phyloP scores from a whole-genome alignment of 2,329 filamentous ascomycete species.

The Penicillium verrucosum region DNA sequence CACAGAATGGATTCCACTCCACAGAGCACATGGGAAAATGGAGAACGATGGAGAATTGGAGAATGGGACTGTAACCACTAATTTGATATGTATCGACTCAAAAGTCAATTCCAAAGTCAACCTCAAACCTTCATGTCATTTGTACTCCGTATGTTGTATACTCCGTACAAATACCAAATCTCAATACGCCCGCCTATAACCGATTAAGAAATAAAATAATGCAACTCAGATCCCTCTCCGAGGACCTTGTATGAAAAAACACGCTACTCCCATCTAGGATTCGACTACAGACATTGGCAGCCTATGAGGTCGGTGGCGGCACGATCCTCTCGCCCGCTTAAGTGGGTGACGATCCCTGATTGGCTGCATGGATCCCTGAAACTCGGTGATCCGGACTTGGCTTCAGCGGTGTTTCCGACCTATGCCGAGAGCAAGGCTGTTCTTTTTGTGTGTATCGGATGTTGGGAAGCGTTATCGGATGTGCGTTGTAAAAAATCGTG shows the following conservation, averaged over 20 bases:
- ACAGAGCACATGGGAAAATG: slow-evolving; percentile 9
- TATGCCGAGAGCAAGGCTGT: slow-evolving; percentile 14
- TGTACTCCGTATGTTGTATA: not conserved
- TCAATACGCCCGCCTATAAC: not conserved
- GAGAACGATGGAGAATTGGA: slow-evolving; percentile 6
- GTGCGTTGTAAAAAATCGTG: not conserved
- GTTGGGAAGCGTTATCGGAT: not conserved
- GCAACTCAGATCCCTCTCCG: slow-evolving; percentile 4
- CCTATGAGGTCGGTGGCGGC: slow-evolving; percentile 33
- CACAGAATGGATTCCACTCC: not conserved
- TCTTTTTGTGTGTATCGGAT: slow-evolving; percentile 1
- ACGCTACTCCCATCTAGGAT: slow-evolving; percentile 4
- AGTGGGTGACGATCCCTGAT: slow-evolving; percentile 17
- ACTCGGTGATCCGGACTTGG: slow-evolving; percentile 29
- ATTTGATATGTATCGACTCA: not conserved
- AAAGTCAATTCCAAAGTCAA: slow-evolving; percentile 2
- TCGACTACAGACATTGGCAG: slow-evolving; percentile 12
- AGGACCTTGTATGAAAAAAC: slow-evolving; percentile 15
- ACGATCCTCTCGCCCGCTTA: slow-evolving; percentile 20
- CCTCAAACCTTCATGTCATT: not conserved
- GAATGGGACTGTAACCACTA: not conserved
- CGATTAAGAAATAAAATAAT: not conserved
- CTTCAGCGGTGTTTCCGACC: slow-evolving; percentile 22
- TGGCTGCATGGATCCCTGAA: slow-evolving; percentile 26
- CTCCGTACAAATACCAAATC: not conserved